phyloP scores from a whole-genome alignment of 441 rosid genomes.

The Geranium incanum region DNA sequence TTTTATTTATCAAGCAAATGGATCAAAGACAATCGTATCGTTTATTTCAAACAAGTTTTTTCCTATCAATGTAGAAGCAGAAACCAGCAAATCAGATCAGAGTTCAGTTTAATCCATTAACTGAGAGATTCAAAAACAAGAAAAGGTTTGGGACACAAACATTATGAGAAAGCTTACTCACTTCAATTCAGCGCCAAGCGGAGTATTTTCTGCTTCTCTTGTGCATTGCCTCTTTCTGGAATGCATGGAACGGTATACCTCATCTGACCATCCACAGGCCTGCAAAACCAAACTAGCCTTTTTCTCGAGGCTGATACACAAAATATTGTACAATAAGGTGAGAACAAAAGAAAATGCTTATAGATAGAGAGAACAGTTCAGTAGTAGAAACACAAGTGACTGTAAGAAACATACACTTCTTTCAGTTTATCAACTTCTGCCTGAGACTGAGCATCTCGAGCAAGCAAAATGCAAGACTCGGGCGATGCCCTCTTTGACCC shows the following conservation, averaged over 20 bases:
- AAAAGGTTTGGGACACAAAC: not conserved
- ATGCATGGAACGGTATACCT: conserved; percentile 52
- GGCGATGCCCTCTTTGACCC: conserved; percentile 40
- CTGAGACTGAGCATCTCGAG: conserved; percentile 50
- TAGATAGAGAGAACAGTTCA: not conserved
- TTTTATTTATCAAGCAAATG: too few relatives aligned
- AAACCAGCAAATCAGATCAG: too few relatives aligned
- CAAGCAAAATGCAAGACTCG: conserved; percentile 48
- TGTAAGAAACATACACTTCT: conserved; percentile 46
- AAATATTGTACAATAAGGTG: not conserved
- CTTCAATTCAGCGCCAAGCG: conserved; percentile 38
- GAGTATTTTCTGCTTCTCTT: conserved; percentile 30
- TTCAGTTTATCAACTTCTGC: conserved; percentile 55
- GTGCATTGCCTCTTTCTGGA: conserved; percentile 46
- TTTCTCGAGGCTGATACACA: conserved; percentile 49
- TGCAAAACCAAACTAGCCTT: conserved; percentile 48
- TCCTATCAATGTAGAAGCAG: too few relatives aligned
- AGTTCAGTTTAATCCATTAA: too few relatives aligned
- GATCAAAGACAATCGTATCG: too few relatives aligned
- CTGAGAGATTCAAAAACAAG: not conserved
- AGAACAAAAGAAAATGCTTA: not conserved
- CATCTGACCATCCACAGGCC: conserved; percentile 61
- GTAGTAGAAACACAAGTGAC: conserved; percentile 5
- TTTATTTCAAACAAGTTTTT: too few relatives aligned
- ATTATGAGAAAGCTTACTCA: conserved; percentile 29